Base-by-base conservation (phyloP, 2,329 filamentous ascomycete species). In the Beauveria asiatica region DNA sequence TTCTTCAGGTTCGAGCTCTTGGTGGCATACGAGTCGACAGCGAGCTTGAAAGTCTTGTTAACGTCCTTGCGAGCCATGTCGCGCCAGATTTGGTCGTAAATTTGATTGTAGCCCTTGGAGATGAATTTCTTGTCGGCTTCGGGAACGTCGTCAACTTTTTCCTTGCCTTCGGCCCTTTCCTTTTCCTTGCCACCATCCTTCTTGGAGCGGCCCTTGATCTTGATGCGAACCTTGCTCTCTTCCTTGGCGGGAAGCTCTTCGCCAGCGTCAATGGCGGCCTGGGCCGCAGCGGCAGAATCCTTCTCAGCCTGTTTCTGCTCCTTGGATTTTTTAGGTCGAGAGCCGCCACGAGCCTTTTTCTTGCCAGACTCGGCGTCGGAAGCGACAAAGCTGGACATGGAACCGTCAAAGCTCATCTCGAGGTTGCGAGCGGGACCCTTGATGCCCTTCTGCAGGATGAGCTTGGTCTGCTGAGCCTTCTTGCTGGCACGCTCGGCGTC, bases 1-100 rank as follows among this genome's bases (percentile, higher is more conserved):
- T 99, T 99, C 72, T 96, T 94, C 52, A 96, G 83, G 68, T 99
- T 99, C n/a, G 93, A 95, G 57, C 89, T 84, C 71, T 95, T 95
- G 42, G 88, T 95, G 9, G 86, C 83, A 61, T 93, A 86, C 0
- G 93, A 97, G 66, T 91, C 88, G 60, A 87, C 85, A 60, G 95
- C 95, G 71, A 97, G 82, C 66, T 94, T 90, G 72, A 86, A 92
- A 0, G 96, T 90, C 77, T 97, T 97, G 69, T 89, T 90, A 62
- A 97, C 89, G 72, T 96, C 92, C 72, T 96, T 96, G 62, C 91
- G 86, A 2, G 93, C 90, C 67, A 99, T 85, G 69, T 99, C 94
- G 65, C 93, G 89, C 87, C 91, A 95, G 65, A 97, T 97, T 73
- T 97, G 92, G 69, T 96, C 92, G 73, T 97, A 97, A 61, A 99